Conservation (phyloP, 1,284 basidiomycete genomes). For the Trichosporon ovoides region DNA sequence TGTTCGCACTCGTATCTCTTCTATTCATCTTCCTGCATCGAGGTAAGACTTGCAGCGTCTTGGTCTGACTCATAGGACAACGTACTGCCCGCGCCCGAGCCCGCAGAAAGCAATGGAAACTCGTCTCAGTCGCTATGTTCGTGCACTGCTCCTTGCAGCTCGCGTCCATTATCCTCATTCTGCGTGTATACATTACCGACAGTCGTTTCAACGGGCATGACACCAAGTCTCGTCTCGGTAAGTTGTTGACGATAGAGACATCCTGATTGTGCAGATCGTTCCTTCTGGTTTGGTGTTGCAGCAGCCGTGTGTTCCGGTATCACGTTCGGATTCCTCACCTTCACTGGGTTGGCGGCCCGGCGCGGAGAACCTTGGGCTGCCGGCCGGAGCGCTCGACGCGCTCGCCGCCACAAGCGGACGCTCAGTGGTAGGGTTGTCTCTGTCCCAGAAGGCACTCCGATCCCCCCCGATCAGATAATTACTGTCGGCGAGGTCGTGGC, state of each 20-base stretch:
- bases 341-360: constrained; percentile 46
- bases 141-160: constrained; percentile 44
- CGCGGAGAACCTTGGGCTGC: constrained; percentile 48
- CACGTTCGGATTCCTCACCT: constrained; percentile 40
- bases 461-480: constrained; percentile 38
- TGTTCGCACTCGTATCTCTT: constrained; percentile 41
- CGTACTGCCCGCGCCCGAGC: constrained; percentile 43
- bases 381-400: constrained; percentile 40
- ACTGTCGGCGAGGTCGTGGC: constrained; percentile 42
- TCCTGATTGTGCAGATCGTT: constrained; percentile 29
- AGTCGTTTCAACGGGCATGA: constrained; percentile 33
- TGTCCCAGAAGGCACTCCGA: constrained; percentile 39
- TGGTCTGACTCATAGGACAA: constrained; percentile 25
- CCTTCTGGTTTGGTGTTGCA: constrained; percentile 41
- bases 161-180: constrained; percentile 39
- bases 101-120: constrained; percentile 47
- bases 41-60: constrained; percentile 22
- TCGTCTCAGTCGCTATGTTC: constrained; percentile 46
- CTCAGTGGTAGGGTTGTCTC: constrained; percentile 42
- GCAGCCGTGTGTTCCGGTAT: constrained; percentile 38
- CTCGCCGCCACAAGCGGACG: constrained; percentile 42
- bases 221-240: constrained; percentile 32
- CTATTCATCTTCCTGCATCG: constrained; percentile 48
- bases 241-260: constrained; percentile 6
- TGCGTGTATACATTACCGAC: constrained; percentile 44